phyloP scores from a whole-genome alignment of 2,329 filamentous ascomycete species.

The Paraconiothyrium sp. region DNA sequence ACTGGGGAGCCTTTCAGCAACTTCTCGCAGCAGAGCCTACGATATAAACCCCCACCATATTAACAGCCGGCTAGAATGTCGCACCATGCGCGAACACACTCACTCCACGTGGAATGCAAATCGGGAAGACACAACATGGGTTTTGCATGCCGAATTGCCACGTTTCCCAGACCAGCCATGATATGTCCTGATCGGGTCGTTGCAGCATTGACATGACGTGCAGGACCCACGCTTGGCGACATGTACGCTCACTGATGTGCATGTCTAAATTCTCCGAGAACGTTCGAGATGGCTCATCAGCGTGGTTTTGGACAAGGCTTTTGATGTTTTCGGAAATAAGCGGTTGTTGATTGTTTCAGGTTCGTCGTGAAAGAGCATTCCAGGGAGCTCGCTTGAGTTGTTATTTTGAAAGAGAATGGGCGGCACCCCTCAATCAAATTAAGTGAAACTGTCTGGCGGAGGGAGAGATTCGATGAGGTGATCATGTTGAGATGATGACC shows the following conservation, averaged over 20 bases:
- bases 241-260: slow-evolving; percentile 14
- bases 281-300: slow-evolving; percentile 5
- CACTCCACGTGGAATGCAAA: slow-evolving; percentile 42
- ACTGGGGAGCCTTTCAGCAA: not conserved
- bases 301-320: not conserved
- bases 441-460: slow-evolving; percentile 25
- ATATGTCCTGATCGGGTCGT: slow-evolving; percentile 12
- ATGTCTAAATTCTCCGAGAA: slow-evolving; percentile 8
- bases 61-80: slow-evolving; percentile 25
- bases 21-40: not conserved
- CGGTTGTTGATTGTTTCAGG: slow-evolving; percentile 19
- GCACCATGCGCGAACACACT: slow-evolving; percentile 25
- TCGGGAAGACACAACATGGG: slow-evolving; percentile 35
- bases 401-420: slow-evolving; percentile 19
- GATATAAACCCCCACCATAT: slow-evolving; percentile 24
- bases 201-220: slow-evolving; percentile 21
- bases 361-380: slow-evolving; percentile 27
- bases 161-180: slow-evolving; percentile 19
- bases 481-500: slow-evolving; percentile 16
- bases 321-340: slow-evolving; percentile 9
- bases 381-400: slow-evolving; percentile 30
- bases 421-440: slow-evolving; percentile 22
- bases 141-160: slow-evolving; percentile 27
- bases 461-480: slow-evolving; percentile 8
- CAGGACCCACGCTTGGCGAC: slow-evolving; percentile 19